These are phyloP conservation scores for Colletotrichum sp. DNA, from an alignment of 2,329 filamentous ascomycete genomes.

Conservation along the genomic window DNA sequence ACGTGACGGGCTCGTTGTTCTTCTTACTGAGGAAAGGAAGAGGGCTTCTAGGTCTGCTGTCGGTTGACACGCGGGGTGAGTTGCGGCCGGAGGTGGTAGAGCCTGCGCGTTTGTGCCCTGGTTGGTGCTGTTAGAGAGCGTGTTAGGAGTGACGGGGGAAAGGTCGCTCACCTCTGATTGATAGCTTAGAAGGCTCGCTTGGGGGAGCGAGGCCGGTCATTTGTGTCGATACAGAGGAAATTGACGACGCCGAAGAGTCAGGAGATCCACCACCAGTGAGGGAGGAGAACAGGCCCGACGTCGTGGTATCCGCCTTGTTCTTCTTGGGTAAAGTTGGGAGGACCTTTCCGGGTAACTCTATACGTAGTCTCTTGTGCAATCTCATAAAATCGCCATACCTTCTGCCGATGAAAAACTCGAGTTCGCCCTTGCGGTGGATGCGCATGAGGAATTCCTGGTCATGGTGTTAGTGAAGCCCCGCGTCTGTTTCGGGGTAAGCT, in stretches of 20 bases:
- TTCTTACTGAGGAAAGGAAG: slow-evolving; percentile 31
- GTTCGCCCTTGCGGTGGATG: slow-evolving; percentile 77
- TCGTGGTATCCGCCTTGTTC: slow-evolving; percentile 80
- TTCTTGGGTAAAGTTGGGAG: slow-evolving; percentile 88
- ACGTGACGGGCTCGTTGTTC: slow-evolving; percentile 31
- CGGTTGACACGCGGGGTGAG: slow-evolving; percentile 51
- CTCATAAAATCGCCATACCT: slow-evolving; percentile 88
- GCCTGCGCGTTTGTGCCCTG: slow-evolving; percentile 30
- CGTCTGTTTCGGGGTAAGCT: slow-evolving; percentile 33
- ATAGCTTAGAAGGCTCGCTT: slow-evolving; percentile 40
- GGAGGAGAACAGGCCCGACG: slow-evolving; percentile 59
- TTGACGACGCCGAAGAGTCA: slow-evolving; percentile 79
- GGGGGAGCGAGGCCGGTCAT: slow-evolving; percentile 46
- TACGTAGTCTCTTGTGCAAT: slow-evolving; percentile 79
- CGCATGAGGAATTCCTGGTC: slow-evolving; percentile 84
- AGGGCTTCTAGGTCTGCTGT: slow-evolving; percentile 40
- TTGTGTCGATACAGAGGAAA: slow-evolving; percentile 81
- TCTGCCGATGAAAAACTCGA: slow-evolving; percentile 81
- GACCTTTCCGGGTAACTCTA: slow-evolving; percentile 89
- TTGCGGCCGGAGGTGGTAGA: slow-evolving; percentile 40
- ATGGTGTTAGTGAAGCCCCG: neutral
- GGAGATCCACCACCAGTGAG: slow-evolving; percentile 62
- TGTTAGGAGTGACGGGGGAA: neutral
- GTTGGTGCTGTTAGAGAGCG: slow-evolving; percentile 22
- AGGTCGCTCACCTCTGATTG: slow-evolving; percentile 44